These are phyloP conservation scores for Candida xiaguanensis DNA, from an alignment of 805 yeast genomes.

Conservation along the genomic window DNA sequence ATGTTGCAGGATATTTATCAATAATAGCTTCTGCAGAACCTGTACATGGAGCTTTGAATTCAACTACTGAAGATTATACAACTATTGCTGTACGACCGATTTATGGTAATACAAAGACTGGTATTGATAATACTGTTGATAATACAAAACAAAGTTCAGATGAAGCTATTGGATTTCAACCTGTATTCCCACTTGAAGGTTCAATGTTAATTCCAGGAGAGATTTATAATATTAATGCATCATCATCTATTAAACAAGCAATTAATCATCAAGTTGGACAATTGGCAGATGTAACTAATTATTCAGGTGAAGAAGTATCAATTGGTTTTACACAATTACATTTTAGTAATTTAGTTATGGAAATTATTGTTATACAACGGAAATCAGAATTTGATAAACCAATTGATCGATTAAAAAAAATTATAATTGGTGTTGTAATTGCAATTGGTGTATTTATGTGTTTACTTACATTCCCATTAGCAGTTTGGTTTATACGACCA, in stretches of 20 bases:
- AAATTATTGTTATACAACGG: slow-evolving; percentile 67
- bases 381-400: slow-evolving; percentile 60
- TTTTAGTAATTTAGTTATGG: slow-evolving; percentile 51
- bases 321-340: slow-evolving; percentile 31
- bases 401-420: slow-evolving; percentile 54
- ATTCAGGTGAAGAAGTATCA: slow-evolving; percentile 24
- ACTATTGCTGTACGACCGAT: slow-evolving; percentile 29
- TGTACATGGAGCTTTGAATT: slow-evolving; percentile 27
- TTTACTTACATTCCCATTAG: slow-evolving; percentile 73
- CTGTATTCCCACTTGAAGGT: slow-evolving; percentile 25
- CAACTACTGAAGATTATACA: slow-evolving; percentile 14
- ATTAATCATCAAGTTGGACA: slow-evolving; percentile 24
- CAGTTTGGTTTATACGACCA: slow-evolving; percentile 82
- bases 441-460: slow-evolving; percentile 76
- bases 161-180: slow-evolving; percentile 41
- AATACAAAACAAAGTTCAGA: slow-evolving; percentile 27
- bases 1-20: slow-evolving; percentile 68
- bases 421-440: slow-evolving; percentile 73
- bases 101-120: slow-evolving; percentile 17
- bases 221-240: slow-evolving; percentile 23
- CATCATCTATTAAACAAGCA: slow-evolving; percentile 27
- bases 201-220: slow-evolving; percentile 16
- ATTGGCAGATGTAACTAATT: slow-evolving; percentile 21
- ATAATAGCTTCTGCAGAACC: slow-evolving; percentile 39
- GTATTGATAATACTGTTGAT: slow-evolving; percentile 24